Evolutionary conservation across 1,284 basidiomycete genomes (phyloP), one percentile per base, ranked within the genome.

Genomic region (Mycena sp.): DNA sequence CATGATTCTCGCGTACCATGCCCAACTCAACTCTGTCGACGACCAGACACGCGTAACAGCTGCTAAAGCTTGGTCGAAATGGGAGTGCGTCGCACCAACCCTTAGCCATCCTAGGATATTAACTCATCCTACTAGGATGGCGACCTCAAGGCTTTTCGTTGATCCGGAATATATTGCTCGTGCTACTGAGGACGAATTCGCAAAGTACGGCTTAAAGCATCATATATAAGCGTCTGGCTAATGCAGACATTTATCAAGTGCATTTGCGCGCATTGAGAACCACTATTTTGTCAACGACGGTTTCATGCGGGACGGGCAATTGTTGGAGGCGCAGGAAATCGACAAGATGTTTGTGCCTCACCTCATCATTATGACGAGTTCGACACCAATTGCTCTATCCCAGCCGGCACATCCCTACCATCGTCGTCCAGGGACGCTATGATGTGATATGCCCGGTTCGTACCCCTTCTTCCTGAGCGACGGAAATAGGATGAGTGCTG

Each of bases 261-360:
- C 93, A 2, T 96, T 96, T 75, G 94, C 95, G 5, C 81, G 90
- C 46, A 96, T 98, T 64, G 96, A 98, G 79, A 94, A 94, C 71
- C 95, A 98, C 73, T 98, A 93, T 77, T 97, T 98, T 72, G 81
- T 94, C 53, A 93, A 94, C 71, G 84, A 85, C 16, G 96, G 94
- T 3, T 98, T 95, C 79, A 91, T 98, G 88, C 82, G 90, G 35
- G 93, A 97, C 35, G 95, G 96, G 0, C 93, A 96, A 73, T 83
- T 99, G 17, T 82, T 98, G 54, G 89, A 94, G 68, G 83, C 85
- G 70, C 90, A 93, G 73, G 87, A 91, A 71, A 92, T 98, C 51
- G 94, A 93, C 70, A 97, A 96, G 81, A 98, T 98, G 93, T 91
- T 69, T 44, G 86, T 71, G 53, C 35, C 21, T 35, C 12, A 23